Evolutionary conservation across 129 eudicot genomes (phyloP), one percentile per base, ranked within the genome.

Genomic region (Artemisia argyi): DNA sequence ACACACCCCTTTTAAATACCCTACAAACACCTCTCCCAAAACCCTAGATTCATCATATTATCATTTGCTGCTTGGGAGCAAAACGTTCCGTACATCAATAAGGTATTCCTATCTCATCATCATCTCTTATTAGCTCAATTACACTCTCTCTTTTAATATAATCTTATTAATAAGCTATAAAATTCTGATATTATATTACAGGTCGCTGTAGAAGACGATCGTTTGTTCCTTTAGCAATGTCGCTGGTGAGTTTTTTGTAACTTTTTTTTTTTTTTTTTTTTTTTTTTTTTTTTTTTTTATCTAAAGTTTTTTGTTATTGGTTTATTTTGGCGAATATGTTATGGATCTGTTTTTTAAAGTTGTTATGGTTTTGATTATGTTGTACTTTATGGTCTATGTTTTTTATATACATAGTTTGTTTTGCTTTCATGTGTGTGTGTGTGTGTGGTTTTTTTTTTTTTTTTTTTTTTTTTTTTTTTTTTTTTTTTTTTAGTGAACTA

Each of bases 241-340:
- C 93, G 70, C 72, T 87, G 85, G 93, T 90, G 60, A 81, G 96
- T 81, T 68, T 68, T 30, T 69, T 8, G 15, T 4, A 8, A 10
- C 63, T 30, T 11, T 58, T 16, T 2, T 54, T 24, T 58, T 8
- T 20, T 44, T 54, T 24, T 58, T 8, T 20, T 44, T 54, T 24
- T 58, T 8, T 30, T 11, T 58, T 16, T 2, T 30, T 11, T 58
- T 16, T 2, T 54, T 24, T 58, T 8, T 20, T 44, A 32, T 24
- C 1, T 24, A 24, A 24, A 15, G 32, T 15, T 11, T 28, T 24
- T 12, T 7, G 17, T 69, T 15, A 19, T n/a, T 54, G 3, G 13
- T 26, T 54, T 22, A 3, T 50, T n/a, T 22, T 44, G 26, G 24
- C 0, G 62, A 49, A 11, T 63, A 63, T 61, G 32, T 14, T 51